Base-by-base conservation (phyloP, 768 basidiomycete genomes). In the Clavulina sp. region DNA sequence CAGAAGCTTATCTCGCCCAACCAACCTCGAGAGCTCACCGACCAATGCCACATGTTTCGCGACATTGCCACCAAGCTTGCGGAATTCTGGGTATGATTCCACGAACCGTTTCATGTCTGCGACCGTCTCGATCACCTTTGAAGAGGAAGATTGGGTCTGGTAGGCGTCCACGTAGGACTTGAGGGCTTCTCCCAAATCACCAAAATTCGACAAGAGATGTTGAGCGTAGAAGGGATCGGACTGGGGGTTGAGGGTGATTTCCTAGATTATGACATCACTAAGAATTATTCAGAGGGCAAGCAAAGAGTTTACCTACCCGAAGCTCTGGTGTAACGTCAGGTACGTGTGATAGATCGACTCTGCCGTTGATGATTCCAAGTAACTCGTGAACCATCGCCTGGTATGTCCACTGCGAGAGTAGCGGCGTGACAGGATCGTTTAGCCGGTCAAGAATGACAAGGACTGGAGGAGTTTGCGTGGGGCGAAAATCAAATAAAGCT, bases 311-410 rank as follows among this genome's bases (percentile, higher is more conserved):
- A 24, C 76, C 56, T 59, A 85, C 92, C 61, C 80, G 76, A 51
- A 97, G 71, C 63, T 99, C 95, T 26, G 84, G 79, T 47, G 74
- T 68, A 41, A 91, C 82, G 57, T 87, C 91, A 13, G 88, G 88
- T 32, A 92, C 87, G 54, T 76, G 68, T 55, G 75, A 77, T 41
- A 93, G 65, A 61, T 87, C 80, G 3, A 97, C 91, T 53, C 95
- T 75, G 19, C 93, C 93, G 61, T 96, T 97, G 55, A 84, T 80
- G 43, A 99, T 95, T 2, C 85, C 83, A 4, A 97, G 67, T 13
- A 95, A 70, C 63, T 97, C 95, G 60, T 99, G 95, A 0, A 97
- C 95, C 92, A 97, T 96, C 1, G 93, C 95, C 63, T 97, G 93
- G 67, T 97, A 97, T 24, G 95, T 97, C 95, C 95, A 97, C 65